Evolutionary conservation across 495 filamentous ascomycete species (phyloP), one percentile per base, ranked within the genome.

Genomic region (Penicillium silybi): DNA sequence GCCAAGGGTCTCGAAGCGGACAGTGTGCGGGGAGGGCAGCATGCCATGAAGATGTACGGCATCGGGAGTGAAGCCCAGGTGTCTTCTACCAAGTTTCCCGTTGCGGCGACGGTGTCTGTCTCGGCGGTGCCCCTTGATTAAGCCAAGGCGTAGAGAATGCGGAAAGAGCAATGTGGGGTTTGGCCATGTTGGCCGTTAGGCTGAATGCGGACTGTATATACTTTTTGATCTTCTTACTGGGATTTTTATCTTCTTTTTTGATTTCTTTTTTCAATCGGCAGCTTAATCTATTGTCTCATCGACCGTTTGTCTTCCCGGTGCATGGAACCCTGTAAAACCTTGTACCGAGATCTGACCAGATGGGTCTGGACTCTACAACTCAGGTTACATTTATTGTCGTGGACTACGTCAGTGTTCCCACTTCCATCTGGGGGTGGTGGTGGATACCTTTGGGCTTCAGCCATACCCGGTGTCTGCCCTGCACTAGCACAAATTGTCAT

Each of bases 1-100:
- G 76, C 75, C 3, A 74, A 75, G 49, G 74, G 73, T 0, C 57
- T 77, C 25, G 71, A 77, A 53, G 78, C 76, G 3, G 75, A 75
- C 17, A 80, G 75, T 52, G 58, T 81, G 25, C 63, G 69, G 10
- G 77, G 78, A 15, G 80, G 80, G 2, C 53, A 67, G 29, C 63
- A 53, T 48, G 65, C 66, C 19, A 48, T 73, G 40, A 54, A 51
- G 17, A 57, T 65, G 35, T 65, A 66, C 50, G 63, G 57, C 17
- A 61, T 68, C 23, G 64, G 67, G 50, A 57, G 48, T 16, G 58
- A 60, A 19, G 39, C 40, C 37, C 37, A 37, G 9, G 48, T 20
- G 22, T 6, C 38, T 16, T 16, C 39, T 19, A 41, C 47, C 23
- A 61, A 61, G 43, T 43, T 50, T 20, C 46, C 59, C 20, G 27